Base-by-base conservation (phyloP, 495 filamentous ascomycete species). In the Bathelium albidoporum region DNA sequence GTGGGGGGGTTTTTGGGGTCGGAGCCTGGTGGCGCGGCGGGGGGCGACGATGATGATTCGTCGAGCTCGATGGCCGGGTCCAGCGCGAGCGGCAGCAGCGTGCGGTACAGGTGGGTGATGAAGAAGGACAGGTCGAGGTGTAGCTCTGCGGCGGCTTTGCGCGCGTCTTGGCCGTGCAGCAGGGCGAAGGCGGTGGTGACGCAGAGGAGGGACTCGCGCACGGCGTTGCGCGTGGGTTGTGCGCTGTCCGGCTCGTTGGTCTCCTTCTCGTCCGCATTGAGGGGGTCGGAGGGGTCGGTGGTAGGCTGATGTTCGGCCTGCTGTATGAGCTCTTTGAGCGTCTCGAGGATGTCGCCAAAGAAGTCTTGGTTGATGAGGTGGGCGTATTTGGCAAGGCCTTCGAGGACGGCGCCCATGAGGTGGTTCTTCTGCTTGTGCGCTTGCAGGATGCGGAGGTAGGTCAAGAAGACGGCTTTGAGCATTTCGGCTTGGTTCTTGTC, bases 351-450 rank as follows among this genome's bases (percentile, higher is more conserved):
- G 73, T 97, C 94, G 24, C 94, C 94, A 73, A 98, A 98, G 79
- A 97, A 96, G 71, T 97, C 87, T 70, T 97, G 88, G 77, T 98
- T 98, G 79, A 98, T 97, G 20, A 98, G 79, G 72, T 96, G 94
- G 20, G 91, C 86, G 73, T 96, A 97, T 73, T 86, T 87, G 58
- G 92, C 92, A 31, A 98, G 78, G 58, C 94, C 94, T 73, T 98
- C 91, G 3, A 94, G 79, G 0, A 96, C 92, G 34, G 91, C 90
- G 7, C 93, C 94, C 90, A 97, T 97, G 12, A 98, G 82, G 60
- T 84, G n/a, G n/a, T n/a, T n/a, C n/a, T n/a, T 81, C 20, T 83
- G 82, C 10, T 84, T 83, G 32, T 90, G 85, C 58, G 84, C 79
- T 76, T 97, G 97, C 24, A 98, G 76, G 58, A 97, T 94, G 12